Evolutionary conservation across 2,329 filamentous ascomycete genomes (phyloP).

Genomic region (Diaporthe humulicola): DNA sequence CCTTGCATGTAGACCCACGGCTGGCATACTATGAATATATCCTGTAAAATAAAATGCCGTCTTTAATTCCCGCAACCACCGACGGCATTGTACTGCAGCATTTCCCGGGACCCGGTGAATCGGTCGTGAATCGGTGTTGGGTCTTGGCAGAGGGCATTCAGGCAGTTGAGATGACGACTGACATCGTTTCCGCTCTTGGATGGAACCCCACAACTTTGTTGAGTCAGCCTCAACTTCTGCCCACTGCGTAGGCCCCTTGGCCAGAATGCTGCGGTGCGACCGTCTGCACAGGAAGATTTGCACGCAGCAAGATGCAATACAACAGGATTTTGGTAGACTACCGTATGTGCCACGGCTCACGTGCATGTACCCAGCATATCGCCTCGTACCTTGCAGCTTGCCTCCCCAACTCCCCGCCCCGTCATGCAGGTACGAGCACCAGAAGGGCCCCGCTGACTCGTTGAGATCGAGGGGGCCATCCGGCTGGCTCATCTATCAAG

Average conservation of each 20-base stretch:
- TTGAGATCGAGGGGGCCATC: constrained; percentile 14
- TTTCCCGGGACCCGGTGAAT: neutral
- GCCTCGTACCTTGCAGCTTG: constrained; percentile 22
- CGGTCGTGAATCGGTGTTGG: neutral
- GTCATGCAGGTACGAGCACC: constrained; percentile 29
- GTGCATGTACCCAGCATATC: constrained; percentile 2
- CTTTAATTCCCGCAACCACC: constrained; percentile 14
- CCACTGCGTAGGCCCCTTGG: neutral
- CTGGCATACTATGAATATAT: neutral
- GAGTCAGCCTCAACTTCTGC: constrained; percentile 8
- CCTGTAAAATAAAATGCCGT: neutral
- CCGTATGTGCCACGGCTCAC: constrained; percentile 8
- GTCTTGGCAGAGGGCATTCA: neutral
- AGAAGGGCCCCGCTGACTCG: constrained; percentile 16
- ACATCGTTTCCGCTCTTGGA: neutral
- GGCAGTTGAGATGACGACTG: constrained; percentile 2
- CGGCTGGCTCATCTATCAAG: constrained; percentile 18
- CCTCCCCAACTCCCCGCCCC: constrained; percentile 20
- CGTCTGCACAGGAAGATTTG: neutral
- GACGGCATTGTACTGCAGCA: constrained; percentile 2
- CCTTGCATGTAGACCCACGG: neutral
- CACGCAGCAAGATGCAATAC: neutral
- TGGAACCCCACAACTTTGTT: constrained; percentile 16
- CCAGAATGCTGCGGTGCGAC: constrained; percentile 9
- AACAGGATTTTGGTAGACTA: too few species aligned